Base-by-base conservation (phyloP, 306 rosid species). In the Cajanus cajan region DNA sequence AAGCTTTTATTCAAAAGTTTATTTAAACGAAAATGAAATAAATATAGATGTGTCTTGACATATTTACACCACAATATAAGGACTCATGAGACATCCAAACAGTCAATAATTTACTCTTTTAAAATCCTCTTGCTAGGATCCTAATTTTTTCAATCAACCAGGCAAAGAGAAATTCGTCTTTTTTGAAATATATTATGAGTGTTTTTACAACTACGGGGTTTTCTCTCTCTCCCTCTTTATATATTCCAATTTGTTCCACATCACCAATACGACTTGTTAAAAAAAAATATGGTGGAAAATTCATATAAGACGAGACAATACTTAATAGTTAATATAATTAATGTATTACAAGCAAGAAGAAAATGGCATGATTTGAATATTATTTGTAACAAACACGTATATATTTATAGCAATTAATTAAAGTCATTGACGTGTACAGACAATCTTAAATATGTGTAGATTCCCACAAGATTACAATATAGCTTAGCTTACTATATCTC, bases 211-310 rank as follows among this genome's bases (percentile, higher is more conserved):
- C 37, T 55, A 33, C 22, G 78, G 54, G 55, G 28, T 37, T 79
- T 3, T 12, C 11, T 43, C 12, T 13, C 5, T 43, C 19, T 28
- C 36, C 28, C 39, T 36, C 39, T 36, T 4, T 40, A 14, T 31
- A 39, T 71, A 65, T 70, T 15, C 15, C 47, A 40, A 33, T 59
- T 24, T 71, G 65, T 61, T 6, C 74, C 48, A 47, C 69, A 11
- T 71, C 82, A 86, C 48, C 58, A 16, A 78, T 58, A 63, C 52
- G 77, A 76, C 66, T 79, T 74, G 7, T 59, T 24, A 55, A 37
- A 67, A 79, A n/a, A 70, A 24, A 44, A 70, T 75, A 78, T 82
- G 74, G 78, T 66, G 71, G 82, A 69, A 80, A 59, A 40, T 43
- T 59, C 59, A n/a, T 25, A 76, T 0, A 18, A 72, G 59, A 67